These are phyloP conservation scores for Neurospora sp. DNA, from an alignment of 495 filamentous ascomycete species.

Conservation along the genomic window DNA sequence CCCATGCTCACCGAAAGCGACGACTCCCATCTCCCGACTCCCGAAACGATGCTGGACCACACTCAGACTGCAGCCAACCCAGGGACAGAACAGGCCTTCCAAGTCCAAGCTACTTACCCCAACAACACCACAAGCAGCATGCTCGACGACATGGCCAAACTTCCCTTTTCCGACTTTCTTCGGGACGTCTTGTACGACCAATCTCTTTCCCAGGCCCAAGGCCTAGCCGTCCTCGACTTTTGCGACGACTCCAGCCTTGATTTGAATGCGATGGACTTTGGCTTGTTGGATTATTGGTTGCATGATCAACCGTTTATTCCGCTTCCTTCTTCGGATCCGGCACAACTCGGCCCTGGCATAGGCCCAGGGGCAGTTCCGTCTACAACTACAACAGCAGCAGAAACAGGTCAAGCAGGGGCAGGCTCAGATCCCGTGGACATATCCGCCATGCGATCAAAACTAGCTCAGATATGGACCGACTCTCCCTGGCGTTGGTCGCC, in stretches of 20 bases:
- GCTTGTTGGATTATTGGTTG: constrained; percentile 43
- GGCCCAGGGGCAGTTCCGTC: background rate
- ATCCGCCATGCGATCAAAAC: constrained; percentile 19
- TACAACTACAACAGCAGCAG: background rate
- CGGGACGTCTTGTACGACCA: constrained; percentile 27
- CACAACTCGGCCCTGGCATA: background rate
- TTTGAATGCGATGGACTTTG: constrained; percentile 51
- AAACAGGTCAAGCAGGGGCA: background rate
- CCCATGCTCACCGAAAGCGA: constrained; percentile 12
- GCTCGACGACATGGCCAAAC: constrained; percentile 10
- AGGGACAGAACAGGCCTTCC: background rate
- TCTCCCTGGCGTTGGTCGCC: constrained; percentile 50
- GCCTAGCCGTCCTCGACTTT: constrained; percentile 32
- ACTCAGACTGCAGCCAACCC: background rate
- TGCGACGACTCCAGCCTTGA: constrained; percentile 47
- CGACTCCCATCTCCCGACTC: constrained; percentile 17
- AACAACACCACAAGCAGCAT: background rate
- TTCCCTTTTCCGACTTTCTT: constrained; percentile 27
- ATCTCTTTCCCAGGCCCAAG: constrained; percentile 24
- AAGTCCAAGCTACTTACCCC: constrained; percentile 6
- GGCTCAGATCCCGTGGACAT: constrained; percentile 20
- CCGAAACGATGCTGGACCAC: constrained; percentile 20
- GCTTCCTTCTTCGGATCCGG: background rate
- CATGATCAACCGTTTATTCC: background rate
- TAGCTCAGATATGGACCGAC: constrained; percentile 29